Conservation (phyloP, 1,284 basidiomycete genomes). For the Ustilago crameri region DNA sequence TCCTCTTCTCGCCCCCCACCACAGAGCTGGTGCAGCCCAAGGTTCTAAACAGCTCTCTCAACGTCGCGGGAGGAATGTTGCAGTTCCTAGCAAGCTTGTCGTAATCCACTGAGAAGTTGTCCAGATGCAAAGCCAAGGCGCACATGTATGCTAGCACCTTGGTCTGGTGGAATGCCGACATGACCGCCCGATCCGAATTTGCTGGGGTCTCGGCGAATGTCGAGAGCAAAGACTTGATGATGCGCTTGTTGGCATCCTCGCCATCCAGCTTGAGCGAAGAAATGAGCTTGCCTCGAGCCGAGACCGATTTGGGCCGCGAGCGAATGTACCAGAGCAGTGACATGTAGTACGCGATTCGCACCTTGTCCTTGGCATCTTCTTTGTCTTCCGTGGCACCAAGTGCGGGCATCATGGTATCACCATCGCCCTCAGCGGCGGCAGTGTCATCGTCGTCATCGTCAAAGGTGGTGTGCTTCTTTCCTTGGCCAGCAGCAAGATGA, state of each 20-base stretch:
- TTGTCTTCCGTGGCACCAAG: conserved; percentile 46
- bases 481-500: conserved; percentile 19
- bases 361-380: conserved; percentile 45
- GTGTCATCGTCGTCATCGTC: conserved; percentile 34
- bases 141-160: conserved; percentile 60
- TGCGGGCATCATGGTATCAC: conserved; percentile 42
- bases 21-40: conserved; percentile 50
- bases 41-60: conserved; percentile 51
- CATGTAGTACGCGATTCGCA: conserved; percentile 50
- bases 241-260: conserved; percentile 41
- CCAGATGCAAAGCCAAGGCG: conserved; percentile 61
- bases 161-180: conserved; percentile 56
- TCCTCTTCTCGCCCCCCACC: conserved; percentile 48
- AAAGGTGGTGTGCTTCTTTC: conserved; percentile 36
- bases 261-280: conserved; percentile 38
- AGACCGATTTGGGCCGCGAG: conserved; percentile 36
- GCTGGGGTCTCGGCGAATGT: conserved; percentile 39
- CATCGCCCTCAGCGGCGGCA: conserved; percentile 11
- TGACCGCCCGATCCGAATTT: conserved; percentile 34
- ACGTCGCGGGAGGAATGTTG: conserved; percentile 31
- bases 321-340: conserved; percentile 40
- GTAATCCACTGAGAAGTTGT: conserved; percentile 60
- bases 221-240: conserved; percentile 29
- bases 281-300: conserved; percentile 33
- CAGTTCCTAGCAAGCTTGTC: conserved; percentile 39